Percentiles rank a stretch among this genome's conserved stretches.
These are phyloP conservation scores for Phytophthora sp. DNA, from an alignment of 352 stramenopile species.

Conservation along the genomic window DNA sequence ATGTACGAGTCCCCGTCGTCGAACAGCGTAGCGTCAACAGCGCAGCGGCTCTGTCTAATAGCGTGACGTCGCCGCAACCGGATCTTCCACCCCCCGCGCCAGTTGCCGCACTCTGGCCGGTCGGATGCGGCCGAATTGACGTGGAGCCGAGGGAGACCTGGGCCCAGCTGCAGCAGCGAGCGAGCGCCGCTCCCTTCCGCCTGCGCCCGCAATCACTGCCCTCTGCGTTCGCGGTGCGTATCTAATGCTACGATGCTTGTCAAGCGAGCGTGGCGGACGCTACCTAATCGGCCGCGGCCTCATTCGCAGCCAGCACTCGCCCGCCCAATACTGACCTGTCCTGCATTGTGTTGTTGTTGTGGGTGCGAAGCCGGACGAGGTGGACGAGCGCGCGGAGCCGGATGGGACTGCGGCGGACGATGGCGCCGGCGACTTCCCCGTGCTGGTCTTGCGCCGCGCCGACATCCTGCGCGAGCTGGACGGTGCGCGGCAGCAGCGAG, in stretches of 20 bases:
- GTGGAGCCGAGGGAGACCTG: slow-evolving; percentile 63
- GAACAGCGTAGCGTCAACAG: slow-evolving; percentile 3
- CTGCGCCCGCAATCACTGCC: slow-evolving; percentile 57
- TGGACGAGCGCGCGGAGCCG: slow-evolving; percentile 12
- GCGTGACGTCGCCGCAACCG: neutral
- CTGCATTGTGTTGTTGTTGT: slow-evolving; percentile 28
- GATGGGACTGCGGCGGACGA: neutral
- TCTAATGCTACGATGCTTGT: too few species aligned
- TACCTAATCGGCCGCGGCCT: slow-evolving; percentile 5
- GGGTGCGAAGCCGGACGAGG: slow-evolving; percentile 19
- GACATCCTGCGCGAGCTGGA: slow-evolving; percentile 62
- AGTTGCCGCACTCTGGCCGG: slow-evolving; percentile 5
- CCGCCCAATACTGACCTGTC: slow-evolving; percentile 1
- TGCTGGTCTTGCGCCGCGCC: slow-evolving; percentile 53
- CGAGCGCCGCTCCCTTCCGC: slow-evolving; percentile 45
- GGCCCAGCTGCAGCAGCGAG: slow-evolving; percentile 64
- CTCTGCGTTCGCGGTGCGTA: slow-evolving; percentile 45
- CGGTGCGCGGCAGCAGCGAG: slow-evolving; percentile 3
- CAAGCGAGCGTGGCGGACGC: too few species aligned
- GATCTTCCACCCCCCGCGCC: slow-evolving; percentile 38
- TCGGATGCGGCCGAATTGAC: neutral
- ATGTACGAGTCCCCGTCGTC: neutral
- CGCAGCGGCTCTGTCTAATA: slow-evolving; percentile 14
- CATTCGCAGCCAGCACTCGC: slow-evolving; percentile 3
- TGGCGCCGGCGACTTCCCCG: slow-evolving; percentile 1